phyloP scores from a whole-genome alignment of 2,329 filamentous ascomycete species.

The Fonsecaea multimorphosa region DNA sequence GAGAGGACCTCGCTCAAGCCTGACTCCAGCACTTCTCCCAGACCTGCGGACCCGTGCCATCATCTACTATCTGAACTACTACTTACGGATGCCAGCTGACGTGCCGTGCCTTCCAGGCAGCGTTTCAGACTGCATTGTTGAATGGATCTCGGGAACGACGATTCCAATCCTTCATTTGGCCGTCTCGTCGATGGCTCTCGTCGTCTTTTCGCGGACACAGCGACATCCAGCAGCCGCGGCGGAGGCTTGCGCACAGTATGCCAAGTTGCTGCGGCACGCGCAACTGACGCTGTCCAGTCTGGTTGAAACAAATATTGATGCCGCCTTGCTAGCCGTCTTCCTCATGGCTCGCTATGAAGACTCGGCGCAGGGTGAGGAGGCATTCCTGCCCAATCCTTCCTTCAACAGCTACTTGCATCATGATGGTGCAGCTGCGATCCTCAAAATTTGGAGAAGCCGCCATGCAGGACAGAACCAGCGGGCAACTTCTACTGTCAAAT shows the following conservation, averaged over 20 bases:
- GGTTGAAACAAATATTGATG: constrained; percentile 30
- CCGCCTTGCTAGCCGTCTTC: constrained; percentile 37
- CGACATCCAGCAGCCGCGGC: constrained; percentile 37
- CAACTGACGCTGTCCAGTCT: constrained; percentile 28
- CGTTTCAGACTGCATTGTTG: constrained; percentile 29
- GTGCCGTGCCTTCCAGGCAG: constrained; percentile 28
- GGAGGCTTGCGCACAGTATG: constrained; percentile 40
- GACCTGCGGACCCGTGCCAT: constrained; percentile 42
- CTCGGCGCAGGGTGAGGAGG: constrained; percentile 8
- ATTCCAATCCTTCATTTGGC: constrained; percentile 41
- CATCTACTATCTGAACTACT: constrained; percentile 40
- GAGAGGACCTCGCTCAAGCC: constrained; percentile 43
- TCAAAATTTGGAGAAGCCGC: constrained; percentile 42
- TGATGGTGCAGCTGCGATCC: constrained; percentile 42
- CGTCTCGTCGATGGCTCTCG: constrained; percentile 42
- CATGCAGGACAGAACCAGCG: constrained; percentile 1
- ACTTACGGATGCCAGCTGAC: constrained; percentile 36
- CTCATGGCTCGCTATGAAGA: constrained; percentile 41
- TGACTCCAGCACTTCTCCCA: constrained; percentile 24
- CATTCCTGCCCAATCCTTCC: neutral
- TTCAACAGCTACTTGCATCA: constrained; percentile 47
- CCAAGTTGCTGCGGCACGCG: constrained; percentile 33
- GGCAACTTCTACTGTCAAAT: constrained; percentile 40
- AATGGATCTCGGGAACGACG: constrained; percentile 25
- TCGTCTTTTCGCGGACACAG: constrained; percentile 40